Evolutionary conservation across 495 filamentous ascomycete genomes (phyloP), one percentile per base, ranked within the genome.

Genomic region (Hypoxylon subgilvum): DNA sequence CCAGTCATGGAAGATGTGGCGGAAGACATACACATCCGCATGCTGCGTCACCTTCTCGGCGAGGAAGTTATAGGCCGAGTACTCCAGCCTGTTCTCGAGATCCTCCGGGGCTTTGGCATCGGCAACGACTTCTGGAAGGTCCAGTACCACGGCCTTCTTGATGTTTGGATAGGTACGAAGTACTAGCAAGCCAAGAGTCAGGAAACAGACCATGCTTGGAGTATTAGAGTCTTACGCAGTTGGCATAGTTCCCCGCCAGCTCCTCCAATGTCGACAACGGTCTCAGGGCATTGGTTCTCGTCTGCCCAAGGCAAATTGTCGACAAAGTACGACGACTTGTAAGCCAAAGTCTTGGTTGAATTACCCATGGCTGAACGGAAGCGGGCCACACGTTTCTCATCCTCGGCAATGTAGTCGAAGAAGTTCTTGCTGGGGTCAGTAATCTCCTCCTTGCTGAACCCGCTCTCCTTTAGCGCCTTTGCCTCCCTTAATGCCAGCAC

Each of bases 1-100:
- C 68, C 81, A 80, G 57, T 83, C 76, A 50, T 84, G 82, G 63
- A 85, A 67, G 44, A 81, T 78, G 63, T 74, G 76, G n/a, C 82
- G 77, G 49, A 79, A 77, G 39, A 83, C 63, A 51, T 83, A 84
- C 3, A 71, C 66, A 25, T 79, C 74, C 8, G 82, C 81, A 0
- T 66, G 66, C 22, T 66, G 69, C 32, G 81, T 70, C 14, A 79
- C 74, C 58, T 81, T 78, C 50, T 70, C 64, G 0, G 70, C 70
- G 61, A 81, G 74, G 65, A 84, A 81, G 69, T 84, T 78, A 55
- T 85, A 80, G 6, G 65, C 68, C 40, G 68, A 54, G 47, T 76
- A 79, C n/a, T 45, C 58, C 9, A 82, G 67, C 13, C 71, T 39
- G 27, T 55, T 57, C 14, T 55, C 51, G 3, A 80, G 42, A 1